Evolutionary conservation across 2,329 filamentous ascomycete genomes (phyloP).

Genomic region (Tricladium varicosporioides): DNA sequence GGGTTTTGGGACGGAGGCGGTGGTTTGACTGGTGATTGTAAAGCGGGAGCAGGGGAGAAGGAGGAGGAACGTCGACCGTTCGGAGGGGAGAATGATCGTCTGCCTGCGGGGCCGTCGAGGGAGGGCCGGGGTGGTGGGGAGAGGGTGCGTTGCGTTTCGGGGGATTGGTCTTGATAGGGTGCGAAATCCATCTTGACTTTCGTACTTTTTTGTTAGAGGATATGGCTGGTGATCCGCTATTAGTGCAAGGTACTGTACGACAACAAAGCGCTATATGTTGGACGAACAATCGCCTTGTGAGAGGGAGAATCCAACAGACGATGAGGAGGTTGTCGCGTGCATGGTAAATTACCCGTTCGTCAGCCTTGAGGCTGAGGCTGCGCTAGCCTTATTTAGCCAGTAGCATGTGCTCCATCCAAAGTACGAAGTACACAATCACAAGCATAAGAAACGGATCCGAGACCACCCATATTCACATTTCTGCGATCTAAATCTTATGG

Average conservation of each 20-base stretch:
- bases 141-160: conserved; percentile 77
- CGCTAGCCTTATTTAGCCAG: not conserved
- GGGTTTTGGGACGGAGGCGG: conserved; percentile 38
- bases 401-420: not conserved
- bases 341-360: not conserved
- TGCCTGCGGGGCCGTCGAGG: conserved; percentile 26
- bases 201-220: not conserved
- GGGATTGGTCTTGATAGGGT: conserved; percentile 90
- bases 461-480: not conserved
- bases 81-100: conserved; percentile 52
- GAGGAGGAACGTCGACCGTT: conserved; percentile 41
- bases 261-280: not conserved
- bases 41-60: conserved; percentile 50
- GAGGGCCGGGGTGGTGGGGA: conserved; percentile 56
- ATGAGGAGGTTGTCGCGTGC: not conserved
- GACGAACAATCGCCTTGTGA: not conserved
- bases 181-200: conserved; percentile 77
- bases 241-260: not conserved
- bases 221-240: not conserved
- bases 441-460: not conserved
- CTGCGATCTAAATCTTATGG: not conserved
- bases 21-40: conserved; percentile 41
- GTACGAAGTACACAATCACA: not conserved
- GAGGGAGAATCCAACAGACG: not conserved
- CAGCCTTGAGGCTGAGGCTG: conserved; percentile 5